Base-by-base conservation (phyloP, 108 stramenopile species). In the Parmales sp. region DNA sequence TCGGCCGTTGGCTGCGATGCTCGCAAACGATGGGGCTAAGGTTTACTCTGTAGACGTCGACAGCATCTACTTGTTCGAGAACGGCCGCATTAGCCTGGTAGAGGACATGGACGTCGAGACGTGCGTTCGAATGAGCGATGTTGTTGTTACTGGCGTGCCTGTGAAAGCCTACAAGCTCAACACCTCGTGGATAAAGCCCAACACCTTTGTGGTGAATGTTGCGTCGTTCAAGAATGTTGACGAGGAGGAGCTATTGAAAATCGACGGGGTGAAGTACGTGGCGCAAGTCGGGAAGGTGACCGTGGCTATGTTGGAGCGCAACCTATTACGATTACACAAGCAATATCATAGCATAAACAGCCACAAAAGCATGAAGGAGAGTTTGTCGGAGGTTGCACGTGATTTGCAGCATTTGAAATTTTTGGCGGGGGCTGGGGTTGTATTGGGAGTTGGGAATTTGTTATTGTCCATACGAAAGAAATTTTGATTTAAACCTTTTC, bases 251-350 rank as follows among this genome's bases (percentile, higher is more conserved):
- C 69, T 93, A 22, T 7, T 87, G n/a, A 67, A 75, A 63, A 67
- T 69, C 22, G 76, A 80, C 0, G 94, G 92, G 23, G 80, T 91
- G 25, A 80, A 68, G 26, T 91, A 89, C 74, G 80, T 97, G 25
- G 87, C 94, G 1, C 82, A 89, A 67, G 94, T 97, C 25, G 95
- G 95, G 25, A 88, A 92, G 68, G 93, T 95, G 18, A 97, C 95
- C 0, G 91, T 95, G 26, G 91, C 93, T 6, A 82, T 88, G 63
- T 72, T 97, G 45, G 91, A 95, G 74, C 72, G 89, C 18, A 94
- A 94, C 78, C 67, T 97, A 68, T 78, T 93, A 7, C 74, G 81
- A 20, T 75, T 97, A 9, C 88, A 92, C 74, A 74, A 72, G 49
- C 75, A 82, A 45, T 82, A 75, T 38, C 75, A 73, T 9, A 66